Conservation (phyloP, 176 grass and related monocot genomes). For the Aegilops longissima region DNA sequence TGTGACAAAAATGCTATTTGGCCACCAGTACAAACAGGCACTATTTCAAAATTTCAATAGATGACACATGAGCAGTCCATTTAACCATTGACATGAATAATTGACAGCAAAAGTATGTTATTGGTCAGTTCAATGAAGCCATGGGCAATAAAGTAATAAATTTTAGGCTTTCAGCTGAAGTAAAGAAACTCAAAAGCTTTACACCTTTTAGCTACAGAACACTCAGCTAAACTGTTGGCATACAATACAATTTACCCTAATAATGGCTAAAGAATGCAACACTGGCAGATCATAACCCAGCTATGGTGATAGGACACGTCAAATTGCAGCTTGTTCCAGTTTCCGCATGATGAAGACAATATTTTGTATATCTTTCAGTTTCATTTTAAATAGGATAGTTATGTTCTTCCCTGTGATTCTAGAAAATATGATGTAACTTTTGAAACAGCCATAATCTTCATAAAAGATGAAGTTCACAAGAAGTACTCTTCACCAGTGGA, state of each 20-base stretch:
- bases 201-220: neutral
- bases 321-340: neutral
- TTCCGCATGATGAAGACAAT: neutral
- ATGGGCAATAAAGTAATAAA: neutral
- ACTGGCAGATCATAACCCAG: neutral
- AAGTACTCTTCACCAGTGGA: neutral
- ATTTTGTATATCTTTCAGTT: neutral
- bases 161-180: neutral
- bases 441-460: neutral
- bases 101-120: neutral
- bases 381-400: neutral
- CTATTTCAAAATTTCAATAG: conserved; percentile 14
- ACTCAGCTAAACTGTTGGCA: neutral
- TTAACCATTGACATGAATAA: neutral
- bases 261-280: neutral
- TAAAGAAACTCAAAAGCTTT: neutral
- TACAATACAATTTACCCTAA: neutral
- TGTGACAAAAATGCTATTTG: neutral
- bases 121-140: neutral
- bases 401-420: neutral
- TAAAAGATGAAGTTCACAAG: neutral
- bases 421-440: neutral
- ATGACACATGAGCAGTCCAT: neutral
- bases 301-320: neutral
- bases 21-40: neutral